These are phyloP conservation scores for Tillandsia leiboldiana DNA, from an alignment of 176 grass and related monocot genomes.

Conservation along the genomic window DNA sequence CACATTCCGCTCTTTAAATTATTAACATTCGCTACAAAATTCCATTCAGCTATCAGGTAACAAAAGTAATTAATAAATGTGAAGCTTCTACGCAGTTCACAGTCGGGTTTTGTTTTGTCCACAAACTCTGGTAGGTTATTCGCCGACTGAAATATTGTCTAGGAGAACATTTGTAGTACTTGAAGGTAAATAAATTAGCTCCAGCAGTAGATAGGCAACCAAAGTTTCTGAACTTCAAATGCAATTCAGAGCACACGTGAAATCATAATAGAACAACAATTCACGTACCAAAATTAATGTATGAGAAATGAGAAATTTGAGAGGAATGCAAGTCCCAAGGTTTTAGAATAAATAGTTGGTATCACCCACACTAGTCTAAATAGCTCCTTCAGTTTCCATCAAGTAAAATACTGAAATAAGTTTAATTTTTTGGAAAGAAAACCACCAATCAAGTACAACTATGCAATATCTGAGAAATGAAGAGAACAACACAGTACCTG, in stretches of 20 bases:
- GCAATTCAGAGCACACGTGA: neutral
- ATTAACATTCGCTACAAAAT: neutral
- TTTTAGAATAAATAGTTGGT: neutral
- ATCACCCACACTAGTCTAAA: neutral
- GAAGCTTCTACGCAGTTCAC: too few relatives aligned
- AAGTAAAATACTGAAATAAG: constrained; percentile 4
- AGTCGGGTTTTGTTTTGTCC: neutral
- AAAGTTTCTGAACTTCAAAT: neutral
- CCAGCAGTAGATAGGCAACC: neutral
- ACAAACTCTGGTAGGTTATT: neutral
- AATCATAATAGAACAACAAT: neutral
- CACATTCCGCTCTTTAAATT: too few relatives aligned
- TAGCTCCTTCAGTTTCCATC: constrained; percentile 2
- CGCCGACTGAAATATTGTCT: neutral
- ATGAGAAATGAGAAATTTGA: neutral
- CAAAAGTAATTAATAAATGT: neutral
- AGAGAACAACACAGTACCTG: constrained; percentile 47
- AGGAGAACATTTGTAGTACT: neutral
- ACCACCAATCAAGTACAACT: constrained; percentile 2
- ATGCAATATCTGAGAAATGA: neutral
- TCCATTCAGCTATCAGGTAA: neutral
- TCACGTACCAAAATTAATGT: neutral
- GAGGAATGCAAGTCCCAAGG: neutral
- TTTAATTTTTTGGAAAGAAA: neutral
- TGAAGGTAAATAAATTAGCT: neutral